Percentiles rank a stretch among this genome's conserved stretches.
Conservation (phyloP, 2,329 filamentous ascomycete genomes). For the Beauveria sp. region DNA sequence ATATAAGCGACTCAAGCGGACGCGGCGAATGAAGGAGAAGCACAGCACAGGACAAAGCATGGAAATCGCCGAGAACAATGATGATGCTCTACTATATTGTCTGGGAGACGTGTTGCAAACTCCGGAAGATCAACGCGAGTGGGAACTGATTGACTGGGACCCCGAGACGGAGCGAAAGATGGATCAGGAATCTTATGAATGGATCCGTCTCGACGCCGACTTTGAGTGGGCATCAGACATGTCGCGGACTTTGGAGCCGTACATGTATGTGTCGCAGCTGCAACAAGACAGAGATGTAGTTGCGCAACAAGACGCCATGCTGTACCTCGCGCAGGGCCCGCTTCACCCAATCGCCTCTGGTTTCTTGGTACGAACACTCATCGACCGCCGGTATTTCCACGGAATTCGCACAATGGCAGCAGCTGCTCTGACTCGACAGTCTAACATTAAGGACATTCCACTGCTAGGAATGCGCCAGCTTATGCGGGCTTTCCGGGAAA, state of each 20-base stretch:
- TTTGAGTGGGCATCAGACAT: conserved; percentile 96
- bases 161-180: conserved; percentile 82
- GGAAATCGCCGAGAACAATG: conserved; percentile 55
- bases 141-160: conserved; percentile 84
- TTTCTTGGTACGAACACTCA: conserved; percentile 79
- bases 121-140: conserved; percentile 72
- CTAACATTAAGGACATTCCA: conserved; percentile 54
- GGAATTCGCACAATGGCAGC: conserved; percentile 85
- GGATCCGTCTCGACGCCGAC: conserved; percentile 96
- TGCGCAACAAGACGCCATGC: conserved; percentile 70
- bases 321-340: conserved; percentile 60
- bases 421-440: conserved; percentile 68
- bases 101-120: conserved; percentile 83
- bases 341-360: conserved; percentile 79
- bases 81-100: conserved; percentile 82
- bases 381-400: conserved; percentile 89
- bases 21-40: conserved; percentile 72
- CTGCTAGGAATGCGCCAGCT: conserved; percentile 81
- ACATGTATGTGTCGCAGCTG: conserved; percentile 97
- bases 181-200: conserved; percentile 95
- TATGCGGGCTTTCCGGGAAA: conserved; percentile 74
- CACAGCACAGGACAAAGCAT: conserved; percentile 48
- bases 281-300: conserved; percentile 96
- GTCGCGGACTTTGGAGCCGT: conserved; percentile 73
- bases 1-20: conserved; percentile 93